Percentiles rank a stretch among this genome's conserved stretches.
Conservation (phyloP, 176 grass and related monocot species). For the Phyllostachys edulis region DNA sequence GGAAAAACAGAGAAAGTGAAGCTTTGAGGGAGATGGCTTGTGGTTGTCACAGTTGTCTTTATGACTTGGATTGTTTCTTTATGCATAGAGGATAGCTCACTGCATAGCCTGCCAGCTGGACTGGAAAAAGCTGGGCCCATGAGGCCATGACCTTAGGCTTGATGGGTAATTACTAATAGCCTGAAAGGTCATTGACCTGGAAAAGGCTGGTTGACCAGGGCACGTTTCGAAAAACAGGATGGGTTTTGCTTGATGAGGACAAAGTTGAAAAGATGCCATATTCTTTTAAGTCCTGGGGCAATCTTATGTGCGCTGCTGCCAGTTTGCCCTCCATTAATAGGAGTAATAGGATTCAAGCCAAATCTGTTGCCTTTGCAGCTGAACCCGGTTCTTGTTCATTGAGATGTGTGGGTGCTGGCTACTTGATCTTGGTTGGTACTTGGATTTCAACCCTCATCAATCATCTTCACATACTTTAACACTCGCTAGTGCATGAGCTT, state of each 20-base stretch:
- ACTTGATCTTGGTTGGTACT: neutral
- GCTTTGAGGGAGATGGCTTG: neutral
- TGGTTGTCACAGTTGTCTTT: neutral
- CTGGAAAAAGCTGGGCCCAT: neutral
- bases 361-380: neutral
- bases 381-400: neutral
- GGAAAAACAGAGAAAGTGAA: neutral
- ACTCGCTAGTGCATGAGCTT: neutral
- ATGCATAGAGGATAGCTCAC: neutral
- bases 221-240: neutral
- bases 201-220: neutral
- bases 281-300: neutral
- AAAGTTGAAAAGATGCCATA: neutral
- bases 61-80: neutral
- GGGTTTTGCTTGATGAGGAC: neutral
- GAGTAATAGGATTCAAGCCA: slow-evolving; percentile 3
- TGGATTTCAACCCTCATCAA: neutral
- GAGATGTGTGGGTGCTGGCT: neutral
- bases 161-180: neutral
- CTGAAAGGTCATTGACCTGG: neutral
- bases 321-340: neutral
- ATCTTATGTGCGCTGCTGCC: neutral
- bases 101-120: neutral
- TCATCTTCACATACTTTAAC: neutral
- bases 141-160: neutral